These are phyloP conservation scores for Xylariaceae sp. DNA, from an alignment of 2,329 filamentous ascomycete species.

Conservation along the genomic window DNA sequence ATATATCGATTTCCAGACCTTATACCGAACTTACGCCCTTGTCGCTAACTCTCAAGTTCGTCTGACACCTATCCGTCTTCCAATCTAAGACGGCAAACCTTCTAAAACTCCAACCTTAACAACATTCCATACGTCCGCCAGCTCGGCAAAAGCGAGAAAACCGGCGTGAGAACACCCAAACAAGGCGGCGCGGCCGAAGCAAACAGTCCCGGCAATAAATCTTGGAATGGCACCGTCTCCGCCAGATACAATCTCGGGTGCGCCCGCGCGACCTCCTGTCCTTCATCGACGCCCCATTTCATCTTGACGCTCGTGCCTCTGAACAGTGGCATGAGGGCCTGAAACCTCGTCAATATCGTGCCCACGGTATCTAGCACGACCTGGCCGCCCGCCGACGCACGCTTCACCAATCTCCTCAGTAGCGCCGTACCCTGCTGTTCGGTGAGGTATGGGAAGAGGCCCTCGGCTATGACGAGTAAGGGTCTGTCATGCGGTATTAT, in stretches of 20 bases:
- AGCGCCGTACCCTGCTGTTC: constrained; percentile 29
- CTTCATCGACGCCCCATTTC: constrained; percentile 25
- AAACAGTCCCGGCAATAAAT: constrained; percentile 21
- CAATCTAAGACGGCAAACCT: no score
- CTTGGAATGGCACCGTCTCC: constrained; percentile 16
- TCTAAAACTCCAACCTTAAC: constrained; percentile 23
- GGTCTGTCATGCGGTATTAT: constrained; percentile 32
- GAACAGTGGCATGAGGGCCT: constrained; percentile 19
- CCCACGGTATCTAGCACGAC: constrained; percentile 24
- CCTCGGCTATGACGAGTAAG: constrained; percentile 33
- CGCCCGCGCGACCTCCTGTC: constrained; percentile 14
- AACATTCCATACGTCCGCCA: constrained; percentile 25
- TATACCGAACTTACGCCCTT: no score
- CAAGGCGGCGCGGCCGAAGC: constrained; percentile 19
- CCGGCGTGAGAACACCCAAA: constrained; percentile 17
- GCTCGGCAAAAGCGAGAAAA: constrained; percentile 21
- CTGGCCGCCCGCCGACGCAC: constrained; percentile 8
- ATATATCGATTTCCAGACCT: no score
- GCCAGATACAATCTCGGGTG: constrained; percentile 15
- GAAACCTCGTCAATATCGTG: constrained; percentile 17
- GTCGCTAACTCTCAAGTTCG: no score
- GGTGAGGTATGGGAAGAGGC: constrained; percentile 34
- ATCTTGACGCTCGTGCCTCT: constrained; percentile 17
- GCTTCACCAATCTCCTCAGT: constrained; percentile 18
- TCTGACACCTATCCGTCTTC: no score